Percentiles rank a stretch among this genome's conserved stretches.
phyloP scores from a whole-genome alignment of 2,329 filamentous ascomycete genomes.

The Colletotrichum sp. region DNA sequence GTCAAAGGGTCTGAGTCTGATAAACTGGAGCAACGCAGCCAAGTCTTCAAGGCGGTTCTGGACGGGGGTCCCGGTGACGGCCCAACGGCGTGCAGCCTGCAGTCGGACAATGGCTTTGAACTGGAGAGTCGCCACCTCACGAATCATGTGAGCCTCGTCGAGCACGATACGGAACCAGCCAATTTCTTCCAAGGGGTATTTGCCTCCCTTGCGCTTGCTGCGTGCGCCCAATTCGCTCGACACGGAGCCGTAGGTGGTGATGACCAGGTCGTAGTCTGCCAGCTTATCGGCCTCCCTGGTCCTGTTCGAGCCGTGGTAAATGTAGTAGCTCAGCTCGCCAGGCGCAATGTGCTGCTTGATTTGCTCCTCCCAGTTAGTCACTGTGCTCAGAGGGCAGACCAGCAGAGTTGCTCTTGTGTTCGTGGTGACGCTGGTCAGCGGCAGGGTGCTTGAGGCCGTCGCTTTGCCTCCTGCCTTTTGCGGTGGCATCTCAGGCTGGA shows the following conservation, averaged over 20 bases:
- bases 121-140: constrained; percentile 80
- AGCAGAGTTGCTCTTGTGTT: constrained; percentile 85
- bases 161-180: constrained; percentile 95
- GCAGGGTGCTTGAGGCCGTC: constrained; percentile 44
- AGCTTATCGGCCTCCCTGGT: constrained; percentile 73
- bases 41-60: constrained; percentile 94
- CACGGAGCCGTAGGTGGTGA: constrained; percentile 92
- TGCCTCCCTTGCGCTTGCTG: constrained; percentile 62
- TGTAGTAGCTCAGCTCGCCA: constrained; percentile 71
- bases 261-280: constrained; percentile 78
- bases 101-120: constrained; percentile 86
- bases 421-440: constrained; percentile 56
- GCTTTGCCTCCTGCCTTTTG: constrained; percentile 42
- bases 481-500: constrained; percentile 48
- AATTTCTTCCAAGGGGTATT: constrained; percentile 74
- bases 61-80: constrained; percentile 94
- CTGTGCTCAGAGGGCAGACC: constrained; percentile 87
- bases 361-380: constrained; percentile 95
- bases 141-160: constrained; percentile 94
- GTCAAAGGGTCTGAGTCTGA: constrained; percentile 85
- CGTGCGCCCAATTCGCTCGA: constrained; percentile 77
- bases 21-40: constrained; percentile 83
- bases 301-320: constrained; percentile 85
- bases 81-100: constrained; percentile 85
- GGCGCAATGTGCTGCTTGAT: constrained; percentile 80